These are phyloP conservation scores for Hemerocallis citrina DNA, from an alignment of 106 monocot genomes.

Conservation along the genomic window DNA sequence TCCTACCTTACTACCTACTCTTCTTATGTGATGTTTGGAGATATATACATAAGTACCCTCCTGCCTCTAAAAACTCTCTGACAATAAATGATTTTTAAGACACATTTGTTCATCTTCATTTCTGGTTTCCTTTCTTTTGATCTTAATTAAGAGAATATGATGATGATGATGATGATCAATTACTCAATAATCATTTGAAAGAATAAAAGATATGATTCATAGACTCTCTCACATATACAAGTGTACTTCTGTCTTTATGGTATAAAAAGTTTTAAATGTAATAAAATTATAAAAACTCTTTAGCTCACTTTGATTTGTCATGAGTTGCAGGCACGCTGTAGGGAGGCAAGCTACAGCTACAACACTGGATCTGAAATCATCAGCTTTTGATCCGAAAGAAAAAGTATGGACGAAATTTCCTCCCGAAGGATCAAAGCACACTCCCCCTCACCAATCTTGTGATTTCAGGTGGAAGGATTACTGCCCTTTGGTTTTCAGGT, in stretches of 20 bases:
- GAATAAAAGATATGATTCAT: not conserved
- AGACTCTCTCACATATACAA: too few relatives aligned
- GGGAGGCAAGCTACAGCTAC: slow-evolving; percentile 43
- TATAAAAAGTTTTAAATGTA: not conserved
- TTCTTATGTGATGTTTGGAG: too few relatives aligned
- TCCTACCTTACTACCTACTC: too few relatives aligned
- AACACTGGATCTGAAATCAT: slow-evolving; percentile 56
- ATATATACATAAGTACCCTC: too few relatives aligned
- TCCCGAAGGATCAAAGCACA: slow-evolving; percentile 32
- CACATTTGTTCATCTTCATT: not conserved
- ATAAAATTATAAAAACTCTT: not conserved
- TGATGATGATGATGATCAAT: not conserved
- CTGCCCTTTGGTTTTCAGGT: slow-evolving; percentile 56
- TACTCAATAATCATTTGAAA: not conserved
- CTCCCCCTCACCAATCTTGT: slow-evolving; percentile 36
- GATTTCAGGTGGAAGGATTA: slow-evolving; percentile 65
- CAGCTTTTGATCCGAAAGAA: slow-evolving; percentile 74
- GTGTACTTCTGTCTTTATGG: too few relatives aligned
- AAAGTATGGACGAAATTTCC: slow-evolving; percentile 68
- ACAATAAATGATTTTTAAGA: not conserved
- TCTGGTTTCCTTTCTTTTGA: not conserved
- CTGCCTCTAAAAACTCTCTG: not conserved
- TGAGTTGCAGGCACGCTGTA: slow-evolving; percentile 43
- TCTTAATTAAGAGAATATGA: not conserved
- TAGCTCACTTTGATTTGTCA: not conserved